Evolutionary conservation across 2,329 filamentous ascomycete species (phyloP).

Genomic region (Aspergillus sclerotialis): DNA sequence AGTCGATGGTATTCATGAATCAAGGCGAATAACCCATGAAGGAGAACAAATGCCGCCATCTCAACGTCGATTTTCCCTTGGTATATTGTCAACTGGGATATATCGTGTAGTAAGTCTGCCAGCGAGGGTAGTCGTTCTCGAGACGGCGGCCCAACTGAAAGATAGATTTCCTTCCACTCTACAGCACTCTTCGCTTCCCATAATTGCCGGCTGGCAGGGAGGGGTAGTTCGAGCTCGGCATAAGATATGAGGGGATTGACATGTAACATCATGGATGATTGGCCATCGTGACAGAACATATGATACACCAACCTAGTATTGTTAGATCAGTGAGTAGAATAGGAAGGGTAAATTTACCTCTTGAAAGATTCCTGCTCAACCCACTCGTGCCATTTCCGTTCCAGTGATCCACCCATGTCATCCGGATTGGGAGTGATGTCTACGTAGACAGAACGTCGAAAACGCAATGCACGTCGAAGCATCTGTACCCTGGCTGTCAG

Average conservation of each 20-base stretch:
- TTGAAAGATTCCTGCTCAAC: constrained; percentile 60
- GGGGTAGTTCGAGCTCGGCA: constrained; percentile 58
- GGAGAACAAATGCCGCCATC: constrained; percentile 52
- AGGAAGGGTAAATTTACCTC: constrained; percentile 32
- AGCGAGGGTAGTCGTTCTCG: constrained; percentile 29
- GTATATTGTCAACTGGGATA: constrained; percentile 45
- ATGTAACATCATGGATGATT: constrained; percentile 60
- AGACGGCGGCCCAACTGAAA: constrained; percentile 26
- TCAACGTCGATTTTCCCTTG: constrained; percentile 50
- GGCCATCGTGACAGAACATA: constrained; percentile 58
- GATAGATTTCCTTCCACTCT: constrained; percentile 58
- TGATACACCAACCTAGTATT: constrained; percentile 50
- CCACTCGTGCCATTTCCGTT: constrained; percentile 62
- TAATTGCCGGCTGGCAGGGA: constrained; percentile 55
- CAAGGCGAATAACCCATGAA: constrained; percentile 60
- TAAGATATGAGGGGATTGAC: constrained; percentile 62
- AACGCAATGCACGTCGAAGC: constrained; percentile 52
- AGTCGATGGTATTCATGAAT: constrained; percentile 56
- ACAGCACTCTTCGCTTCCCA: constrained; percentile 60
- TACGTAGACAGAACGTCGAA: constrained; percentile 50
- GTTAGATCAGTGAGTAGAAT: constrained; percentile 5
- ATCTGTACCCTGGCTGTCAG: constrained; percentile 27
- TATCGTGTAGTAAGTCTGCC: constrained; percentile 50
- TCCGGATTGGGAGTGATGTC: constrained; percentile 44
- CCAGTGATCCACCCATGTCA: constrained; percentile 51